Conservation (phyloP, 2,329 filamentous ascomycete species). For the Colletotrichum magnum region DNA sequence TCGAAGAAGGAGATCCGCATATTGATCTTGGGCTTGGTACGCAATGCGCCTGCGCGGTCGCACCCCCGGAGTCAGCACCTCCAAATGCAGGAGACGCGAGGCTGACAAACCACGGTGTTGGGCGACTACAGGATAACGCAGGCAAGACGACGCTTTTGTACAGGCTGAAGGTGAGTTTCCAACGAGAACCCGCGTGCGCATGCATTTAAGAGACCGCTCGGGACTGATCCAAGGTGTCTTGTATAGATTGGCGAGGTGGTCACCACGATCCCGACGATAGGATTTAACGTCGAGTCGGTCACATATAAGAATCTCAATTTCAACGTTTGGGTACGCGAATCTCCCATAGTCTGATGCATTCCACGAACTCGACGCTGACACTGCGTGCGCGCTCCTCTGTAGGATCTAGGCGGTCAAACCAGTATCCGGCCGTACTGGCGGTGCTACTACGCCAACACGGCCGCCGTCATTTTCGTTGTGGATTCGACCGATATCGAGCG, state of each 20-base stretch:
- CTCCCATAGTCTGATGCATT: neutral
- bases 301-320: slow-evolving; percentile 99
- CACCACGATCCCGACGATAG: slow-evolving; percentile 98
- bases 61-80: slow-evolving; percentile 14
- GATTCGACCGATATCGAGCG: slow-evolving; percentile 98
- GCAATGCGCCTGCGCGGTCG: slow-evolving; percentile 48
- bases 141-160: slow-evolving; percentile 98
- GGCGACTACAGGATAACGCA: slow-evolving; percentile 83
- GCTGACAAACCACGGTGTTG: slow-evolving; percentile 34
- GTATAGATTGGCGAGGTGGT: slow-evolving; percentile 95
- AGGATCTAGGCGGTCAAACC: slow-evolving; percentile 98
- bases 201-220: neutral
- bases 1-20: slow-evolving; percentile 98
- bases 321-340: slow-evolving; percentile 88
- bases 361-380: slow-evolving; percentile 41
- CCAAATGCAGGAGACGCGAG: slow-evolving; percentile 22
- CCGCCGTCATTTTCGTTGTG: slow-evolving; percentile 98
- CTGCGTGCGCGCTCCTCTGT: slow-evolving; percentile 29
- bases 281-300: slow-evolving; percentile 99
- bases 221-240: slow-evolving; percentile 35
- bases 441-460: slow-evolving; percentile 99
- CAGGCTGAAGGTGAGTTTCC: slow-evolving; percentile 82
- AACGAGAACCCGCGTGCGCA: neutral
- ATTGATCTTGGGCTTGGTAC: slow-evolving; percentile 91
- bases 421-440: slow-evolving; percentile 98